phyloP scores from a whole-genome alignment of 2,329 filamentous ascomycete genomes.

The Talaromyces sp. region DNA sequence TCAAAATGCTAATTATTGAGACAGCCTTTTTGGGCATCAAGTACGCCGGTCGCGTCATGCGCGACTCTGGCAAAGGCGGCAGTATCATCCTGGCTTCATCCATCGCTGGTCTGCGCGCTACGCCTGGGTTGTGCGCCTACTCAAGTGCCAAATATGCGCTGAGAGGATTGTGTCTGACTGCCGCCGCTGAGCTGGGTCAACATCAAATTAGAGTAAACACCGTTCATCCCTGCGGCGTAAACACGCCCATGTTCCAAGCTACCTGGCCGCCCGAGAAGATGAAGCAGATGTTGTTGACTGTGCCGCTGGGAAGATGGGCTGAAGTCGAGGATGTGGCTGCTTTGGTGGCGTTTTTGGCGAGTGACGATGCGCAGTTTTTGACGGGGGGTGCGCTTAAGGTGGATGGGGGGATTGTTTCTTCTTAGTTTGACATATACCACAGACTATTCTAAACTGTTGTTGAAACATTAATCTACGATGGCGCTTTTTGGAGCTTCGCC shows the following conservation, averaged over 20 bases:
- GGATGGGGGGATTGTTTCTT: constrained; percentile 27
- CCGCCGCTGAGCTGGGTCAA: constrained; percentile 37
- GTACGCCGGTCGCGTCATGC: constrained; percentile 34
- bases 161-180: constrained; percentile 38
- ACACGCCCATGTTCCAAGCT: constrained; percentile 34
- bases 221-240: constrained; percentile 39
- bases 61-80: constrained; percentile 29
- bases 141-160: constrained; percentile 36
- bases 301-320: constrained; percentile 36
- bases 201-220: constrained; percentile 41
- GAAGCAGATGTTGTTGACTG: constrained; percentile 30
- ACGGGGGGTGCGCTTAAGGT: constrained; percentile 28
- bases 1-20: background rate
- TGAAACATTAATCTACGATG: background rate
- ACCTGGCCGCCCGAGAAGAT: constrained; percentile 35
- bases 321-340: constrained; percentile 38
- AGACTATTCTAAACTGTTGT: background rate
- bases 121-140: constrained; percentile 35
- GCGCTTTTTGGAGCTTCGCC: background rate
- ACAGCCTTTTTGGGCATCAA: constrained; percentile 37
- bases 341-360: constrained; percentile 38
- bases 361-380: constrained; percentile 39
- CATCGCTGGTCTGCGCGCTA: constrained; percentile 37
- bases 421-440: constrained; percentile 18
- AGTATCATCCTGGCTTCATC: constrained; percentile 41